Base-by-base conservation (phyloP, 257 asterid genomes). In the Parsonsia alboflavescens region DNA sequence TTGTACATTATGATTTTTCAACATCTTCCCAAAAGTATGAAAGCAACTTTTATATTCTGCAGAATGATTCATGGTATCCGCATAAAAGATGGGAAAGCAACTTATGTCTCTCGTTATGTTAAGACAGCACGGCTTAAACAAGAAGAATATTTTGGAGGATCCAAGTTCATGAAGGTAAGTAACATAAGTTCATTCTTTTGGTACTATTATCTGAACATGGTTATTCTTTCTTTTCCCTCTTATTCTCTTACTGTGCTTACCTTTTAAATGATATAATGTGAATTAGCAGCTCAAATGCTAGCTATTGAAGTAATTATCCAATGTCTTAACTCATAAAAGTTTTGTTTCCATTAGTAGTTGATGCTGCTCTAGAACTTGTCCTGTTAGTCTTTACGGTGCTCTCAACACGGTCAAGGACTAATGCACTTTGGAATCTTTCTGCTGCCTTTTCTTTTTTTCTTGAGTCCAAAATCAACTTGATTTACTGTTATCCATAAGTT, bases 51-150 rank as follows among this genome's bases (percentile, higher is more conserved):
- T n/a, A 65, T 39, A 9, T 56, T 62, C 54, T 81, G 79, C 84
- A 94, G 99, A 81, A 92, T 94, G 99, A 92, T 94, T 78, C 99
- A 94, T 81, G 98, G 98, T 28, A 73, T 94, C 88, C 97, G 90
- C 75, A 89, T 94, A 68, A 92, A 86, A 88, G 91, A 92, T 83
- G 99, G 99, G 72, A 94, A 92, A 85, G 96, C 98, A 79, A 85
- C 96, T 22, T 94, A 87, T 54, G 96, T 92, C 73, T 94, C 98
- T 62, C 99, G 97, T 74, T 94, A 84, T 79, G 96, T 94, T 82
- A 90, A 81, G 87, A 94, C 99, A 21, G 90, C 99, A 30, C 87
- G 84, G 68, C 91, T 92, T 74, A 89, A 89, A 77, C 99, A 94
- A 84, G 99, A 94, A 83, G 98, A 92, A 77, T 86, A 63, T 78